Base-by-base conservation (phyloP, 1,284 basidiomycete genomes). In the Cystodermella granulosa region DNA sequence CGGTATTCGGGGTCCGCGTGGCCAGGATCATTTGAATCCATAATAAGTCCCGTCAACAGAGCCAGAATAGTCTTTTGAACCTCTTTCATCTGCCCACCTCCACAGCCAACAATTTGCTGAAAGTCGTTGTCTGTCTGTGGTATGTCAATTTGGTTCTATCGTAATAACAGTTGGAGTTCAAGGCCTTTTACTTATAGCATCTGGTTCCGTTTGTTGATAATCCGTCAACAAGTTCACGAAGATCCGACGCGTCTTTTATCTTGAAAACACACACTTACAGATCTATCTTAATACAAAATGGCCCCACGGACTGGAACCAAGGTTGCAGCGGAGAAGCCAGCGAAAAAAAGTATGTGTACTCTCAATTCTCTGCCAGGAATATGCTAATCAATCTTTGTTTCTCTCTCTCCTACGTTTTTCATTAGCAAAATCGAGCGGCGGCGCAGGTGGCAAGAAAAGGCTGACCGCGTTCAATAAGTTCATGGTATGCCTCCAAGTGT, bases 381-480 rank as follows among this genome's bases (percentile, higher is more conserved):
- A 8, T 8, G 26, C 26, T 8, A 8, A 31, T 8, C n/a, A 31
- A 22, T 26, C 15, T 2, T 23, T 21, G 23, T 35, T 31, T 31
- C n/a, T 31, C n/a, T n/a, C 26, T 31, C 8, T 8, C 26, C 26
- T 31, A 8, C n/a, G 26, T 8, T 8, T 31, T 8, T 31, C 8
- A 8, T 8, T 31, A 73, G 71, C 58, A 38, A 70, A 65, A 54
- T 68, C 66, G 6, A 54, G 61, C 36, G 64, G 68, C 18, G 60
- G 63, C 20, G 55, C 59, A 15, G 63, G 62, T 35, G 66, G 63
- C 31, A 73, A 62, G 58, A 75, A 73, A 60, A 73, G 71, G 53
- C 54, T 85, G 39, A 81, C 81, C 26, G 74, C 77, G 8, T 88
- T 84, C 68, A 87, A 87, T 63, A 84, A 81, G 61, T 88, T 83